phyloP scores from a whole-genome alignment of 2,329 filamentous ascomycete genomes.

The Huntiella abstrusa region DNA sequence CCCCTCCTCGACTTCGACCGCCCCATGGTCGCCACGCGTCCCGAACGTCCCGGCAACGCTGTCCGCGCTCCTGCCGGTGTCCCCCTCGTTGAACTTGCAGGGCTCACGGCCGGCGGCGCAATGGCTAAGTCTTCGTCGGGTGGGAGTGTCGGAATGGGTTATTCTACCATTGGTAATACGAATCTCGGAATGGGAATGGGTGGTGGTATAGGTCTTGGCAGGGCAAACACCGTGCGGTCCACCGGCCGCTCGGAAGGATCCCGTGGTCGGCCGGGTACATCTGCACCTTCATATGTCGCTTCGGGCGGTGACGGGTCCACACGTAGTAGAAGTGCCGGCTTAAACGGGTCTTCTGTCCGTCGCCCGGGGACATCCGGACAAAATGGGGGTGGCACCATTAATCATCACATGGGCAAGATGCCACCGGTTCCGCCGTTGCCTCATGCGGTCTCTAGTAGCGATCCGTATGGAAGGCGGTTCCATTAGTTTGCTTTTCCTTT shows the following conservation, averaged over 20 bases:
- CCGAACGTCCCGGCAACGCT: slow-evolving; percentile 31
- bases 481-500: slow-evolving; percentile 3
- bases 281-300: not conserved
- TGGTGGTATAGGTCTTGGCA: slow-evolving; percentile 4
- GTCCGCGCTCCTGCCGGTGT: slow-evolving; percentile 23
- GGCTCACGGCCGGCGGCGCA: not conserved
- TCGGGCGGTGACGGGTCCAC: not conserved
- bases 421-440: slow-evolving; percentile 9
- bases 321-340: not conserved
- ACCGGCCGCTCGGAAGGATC: slow-evolving; percentile 3
- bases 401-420: not conserved
- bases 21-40: slow-evolving; percentile 42
- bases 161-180: not conserved
- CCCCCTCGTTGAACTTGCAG: slow-evolving; percentile 29
- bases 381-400: not conserved
- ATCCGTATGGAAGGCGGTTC: slow-evolving; percentile 8
- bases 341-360: not conserved
- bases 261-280: slow-evolving; percentile 1
- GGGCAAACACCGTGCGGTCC: slow-evolving; percentile 8
- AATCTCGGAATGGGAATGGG: not conserved
- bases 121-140: slow-evolving; percentile 4
- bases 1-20: slow-evolving; percentile 43
- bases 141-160: not conserved
- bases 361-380: not conserved
- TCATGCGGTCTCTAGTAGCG: slow-evolving; percentile 7